These are phyloP conservation scores for Sordaria brevicollis DNA, from an alignment of 495 filamentous ascomycete genomes.

Conservation along the genomic window DNA sequence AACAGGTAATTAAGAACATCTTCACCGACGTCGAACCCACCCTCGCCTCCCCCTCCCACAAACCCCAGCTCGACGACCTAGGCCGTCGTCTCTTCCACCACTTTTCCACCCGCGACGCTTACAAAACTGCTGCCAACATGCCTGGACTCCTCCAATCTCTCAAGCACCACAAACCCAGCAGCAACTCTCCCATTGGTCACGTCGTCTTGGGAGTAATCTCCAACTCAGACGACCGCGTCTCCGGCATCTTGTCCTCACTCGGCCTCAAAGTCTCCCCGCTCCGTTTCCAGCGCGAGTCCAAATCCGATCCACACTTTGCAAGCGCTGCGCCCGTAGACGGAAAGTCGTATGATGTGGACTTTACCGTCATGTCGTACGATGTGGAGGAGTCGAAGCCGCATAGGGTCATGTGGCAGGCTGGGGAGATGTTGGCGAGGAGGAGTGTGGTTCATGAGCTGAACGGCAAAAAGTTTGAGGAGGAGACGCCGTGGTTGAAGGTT, in stretches of 20 bases:
- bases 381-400: slow-evolving; percentile 61
- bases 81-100: slow-evolving; percentile 44
- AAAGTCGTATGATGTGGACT: slow-evolving; percentile 43
- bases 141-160: slow-evolving; percentile 41
- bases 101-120: slow-evolving; percentile 54
- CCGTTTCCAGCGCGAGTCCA: slow-evolving; percentile 3
- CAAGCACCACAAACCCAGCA: slow-evolving; percentile 2
- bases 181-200: slow-evolving; percentile 10
- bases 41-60: slow-evolving; percentile 7
- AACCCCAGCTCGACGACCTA: slow-evolving; percentile 35
- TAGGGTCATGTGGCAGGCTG: slow-evolving; percentile 51
- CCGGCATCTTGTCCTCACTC: slow-evolving; percentile 47
- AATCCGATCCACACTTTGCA: not conserved
- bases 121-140: slow-evolving; percentile 47
- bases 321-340: not conserved
- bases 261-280: slow-evolving; percentile 44
- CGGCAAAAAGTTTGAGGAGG: not conserved
- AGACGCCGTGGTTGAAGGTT: slow-evolving; percentile 35
- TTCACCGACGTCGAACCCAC: slow-evolving; percentile 15
- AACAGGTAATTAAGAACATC: slow-evolving; percentile 24
- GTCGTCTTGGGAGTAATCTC: slow-evolving; percentile 58
- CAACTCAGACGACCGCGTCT: slow-evolving; percentile 68
- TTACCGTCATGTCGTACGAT: slow-evolving; percentile 65
- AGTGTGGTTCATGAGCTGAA: not conserved
- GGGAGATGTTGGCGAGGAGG: slow-evolving; percentile 31